phyloP scores from a whole-genome alignment of 495 filamentous ascomycete genomes.

The Daldinia bambusicola region DNA sequence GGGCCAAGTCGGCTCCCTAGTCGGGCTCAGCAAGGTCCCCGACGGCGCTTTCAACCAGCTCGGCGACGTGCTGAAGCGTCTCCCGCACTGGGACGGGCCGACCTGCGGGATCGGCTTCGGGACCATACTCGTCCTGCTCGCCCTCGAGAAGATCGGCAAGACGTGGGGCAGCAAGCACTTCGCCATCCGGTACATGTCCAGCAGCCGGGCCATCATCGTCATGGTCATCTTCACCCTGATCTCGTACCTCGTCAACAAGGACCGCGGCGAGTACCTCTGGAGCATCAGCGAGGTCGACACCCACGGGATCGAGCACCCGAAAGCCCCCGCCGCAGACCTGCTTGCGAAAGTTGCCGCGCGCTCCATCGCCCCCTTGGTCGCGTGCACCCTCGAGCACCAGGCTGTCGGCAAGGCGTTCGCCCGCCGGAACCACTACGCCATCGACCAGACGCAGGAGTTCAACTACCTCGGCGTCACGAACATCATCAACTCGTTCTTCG shows the following conservation, averaged over 20 bases:
- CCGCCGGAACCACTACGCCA: conserved; percentile 58
- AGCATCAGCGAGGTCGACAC: conserved; percentile 56
- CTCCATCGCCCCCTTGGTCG: conserved; percentile 58
- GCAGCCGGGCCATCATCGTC: conserved; percentile 58
- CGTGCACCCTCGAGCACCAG: conserved; percentile 59
- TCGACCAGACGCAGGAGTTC: conserved; percentile 61
- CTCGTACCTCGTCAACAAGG: conserved; percentile 59
- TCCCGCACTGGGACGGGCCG: conserved; percentile 54
- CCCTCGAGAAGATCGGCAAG: conserved; percentile 58
- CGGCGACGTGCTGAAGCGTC: conserved; percentile 54
- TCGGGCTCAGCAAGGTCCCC: conserved; percentile 55
- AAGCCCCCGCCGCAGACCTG: conserved; percentile 48
- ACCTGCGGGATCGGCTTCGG: conserved; percentile 60
- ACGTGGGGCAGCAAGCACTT: conserved; percentile 59
- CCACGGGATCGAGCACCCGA: conserved; percentile 55
- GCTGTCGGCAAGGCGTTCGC: conserved; percentile 61
- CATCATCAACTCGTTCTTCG: conserved; percentile 62
- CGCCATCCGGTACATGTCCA: conserved; percentile 55
- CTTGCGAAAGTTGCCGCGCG: conserved; percentile 53
- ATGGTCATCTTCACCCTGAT: conserved; percentile 60
- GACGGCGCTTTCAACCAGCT: conserved; percentile 56
- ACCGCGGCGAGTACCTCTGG: conserved; percentile 53
- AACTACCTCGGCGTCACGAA: conserved; percentile 60
- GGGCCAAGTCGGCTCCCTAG: conserved; percentile 57
- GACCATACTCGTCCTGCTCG: conserved; percentile 54